Evolutionary conservation across 192 early-diverging fungal species (phyloP), one percentile per base, ranked within the genome.

Genomic region (Martensiomyces pterosporus): DNA sequence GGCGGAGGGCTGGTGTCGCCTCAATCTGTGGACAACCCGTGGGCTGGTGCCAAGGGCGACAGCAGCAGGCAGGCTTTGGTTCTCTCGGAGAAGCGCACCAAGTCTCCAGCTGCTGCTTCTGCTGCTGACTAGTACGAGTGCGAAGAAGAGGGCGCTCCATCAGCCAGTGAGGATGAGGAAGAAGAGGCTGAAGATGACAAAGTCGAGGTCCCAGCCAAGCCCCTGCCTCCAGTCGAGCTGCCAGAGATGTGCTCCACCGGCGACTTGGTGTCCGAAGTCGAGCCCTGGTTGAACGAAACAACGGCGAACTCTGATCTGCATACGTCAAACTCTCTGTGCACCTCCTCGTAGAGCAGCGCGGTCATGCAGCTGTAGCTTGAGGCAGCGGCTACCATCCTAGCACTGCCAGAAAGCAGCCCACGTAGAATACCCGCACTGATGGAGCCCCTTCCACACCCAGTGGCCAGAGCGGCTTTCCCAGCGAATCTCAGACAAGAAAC

Each of bases 231-330:
- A 43, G 79, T 81, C 60, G 81, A 75, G 15, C 56, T 37, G 3
- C 7, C 9, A 60, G 92, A 94, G 37, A 93, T 87, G 70, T 89
- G 94, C 57, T 88, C 70, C 34, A 94, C 76, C 21, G 94, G 64
- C 18, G 79, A 60, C 42, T 80, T 66, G 21, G 86, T 80, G 67
- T 97, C 94, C 58, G 85, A 81, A 57, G 80, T 78, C 1, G 92
- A 93, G 42, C 83, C 91, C 48, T 85, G 88, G 66, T 97, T 97
- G 75, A 97, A 97, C 9, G 94, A 91, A 23, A 94, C 92, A n/a
- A 97, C 84, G 29, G 94, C 78, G 42, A 97, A 77, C 32, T 82
- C 74, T 2, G 88, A 86, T 23, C 88, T 89, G 55, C 85, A 84
- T 22, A 91, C 84, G 19, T 91, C 94, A 62, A 85, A 81, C 16